Evolutionary conservation across 176 grass and related monocot genomes (phyloP).

Genomic region (Hordeum marinum): DNA sequence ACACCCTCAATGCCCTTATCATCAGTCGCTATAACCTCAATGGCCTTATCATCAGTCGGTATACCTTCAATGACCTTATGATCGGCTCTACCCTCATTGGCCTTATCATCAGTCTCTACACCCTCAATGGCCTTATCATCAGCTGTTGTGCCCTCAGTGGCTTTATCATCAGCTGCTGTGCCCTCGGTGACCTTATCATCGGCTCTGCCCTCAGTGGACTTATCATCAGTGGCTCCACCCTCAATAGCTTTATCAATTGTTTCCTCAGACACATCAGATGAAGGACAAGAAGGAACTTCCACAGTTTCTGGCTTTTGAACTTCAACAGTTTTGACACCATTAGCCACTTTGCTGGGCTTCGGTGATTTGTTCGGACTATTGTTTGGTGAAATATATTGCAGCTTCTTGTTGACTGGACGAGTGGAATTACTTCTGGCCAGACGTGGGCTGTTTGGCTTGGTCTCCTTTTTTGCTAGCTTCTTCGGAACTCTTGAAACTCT

Average conservation of each 20-base stretch:
- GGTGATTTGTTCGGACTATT: constrained; percentile 52
- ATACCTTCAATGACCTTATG: not conserved
- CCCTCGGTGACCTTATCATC: not conserved
- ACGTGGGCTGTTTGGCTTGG: constrained; percentile 38
- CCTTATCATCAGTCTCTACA: constrained; percentile 18
- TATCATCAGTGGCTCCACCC: constrained; percentile 18
- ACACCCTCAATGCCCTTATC: constrained; percentile 20
- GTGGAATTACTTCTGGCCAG: constrained; percentile 38
- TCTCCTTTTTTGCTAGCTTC: constrained; percentile 67
- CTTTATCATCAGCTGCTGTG: not conserved
- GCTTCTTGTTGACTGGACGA: constrained; percentile 41
- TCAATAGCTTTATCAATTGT: constrained; percentile 38
- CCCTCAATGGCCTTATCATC: not conserved
- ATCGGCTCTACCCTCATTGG: not conserved
- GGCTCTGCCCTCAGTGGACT: constrained; percentile 18
- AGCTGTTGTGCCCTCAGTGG: not conserved
- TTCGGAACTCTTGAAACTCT: constrained; percentile 87
- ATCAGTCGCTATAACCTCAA: constrained; percentile 3
- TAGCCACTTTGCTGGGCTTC: constrained; percentile 45
- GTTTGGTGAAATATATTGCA: constrained; percentile 62
- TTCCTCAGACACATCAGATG: constrained; percentile 69
- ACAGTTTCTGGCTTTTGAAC: constrained; percentile 36
- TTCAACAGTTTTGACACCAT: constrained; percentile 39
- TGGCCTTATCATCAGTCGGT: not conserved
- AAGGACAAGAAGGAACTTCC: constrained; percentile 42